phyloP scores from a whole-genome alignment of 2,329 filamentous ascomycete genomes.

The Sporothrix phasma region DNA sequence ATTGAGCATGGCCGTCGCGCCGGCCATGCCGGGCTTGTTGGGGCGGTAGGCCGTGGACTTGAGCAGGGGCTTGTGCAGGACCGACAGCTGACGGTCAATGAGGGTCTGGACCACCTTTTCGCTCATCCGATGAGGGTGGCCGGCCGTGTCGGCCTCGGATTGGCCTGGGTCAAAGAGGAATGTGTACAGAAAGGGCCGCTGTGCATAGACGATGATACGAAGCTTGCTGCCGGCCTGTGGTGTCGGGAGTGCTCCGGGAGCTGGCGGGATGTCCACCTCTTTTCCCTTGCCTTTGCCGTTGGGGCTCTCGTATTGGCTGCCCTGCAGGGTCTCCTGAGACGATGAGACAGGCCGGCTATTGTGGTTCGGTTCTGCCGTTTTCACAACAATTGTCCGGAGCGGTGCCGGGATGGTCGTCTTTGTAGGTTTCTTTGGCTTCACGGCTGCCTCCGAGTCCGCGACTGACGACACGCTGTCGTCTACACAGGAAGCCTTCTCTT shows the following conservation, averaged over 20 bases:
- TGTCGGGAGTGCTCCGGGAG: conserved; percentile 11
- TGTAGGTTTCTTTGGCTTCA: not conserved
- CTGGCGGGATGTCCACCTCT: conserved; percentile 21
- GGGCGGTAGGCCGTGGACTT: conserved; percentile 48
- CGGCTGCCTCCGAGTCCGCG: not conserved
- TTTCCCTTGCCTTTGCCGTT: not conserved
- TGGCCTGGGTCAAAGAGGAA: conserved; percentile 59
- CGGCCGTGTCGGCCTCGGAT: conserved; percentile 15
- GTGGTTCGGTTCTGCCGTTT: conserved; percentile 33
- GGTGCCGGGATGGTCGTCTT: conserved; percentile 26
- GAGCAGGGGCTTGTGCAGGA: conserved; percentile 47
- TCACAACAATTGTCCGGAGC: conserved; percentile 57
- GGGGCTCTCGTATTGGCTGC: not conserved
- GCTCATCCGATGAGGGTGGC: not conserved
- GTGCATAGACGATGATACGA: conserved; percentile 62
- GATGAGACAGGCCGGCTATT: conserved; percentile 7
- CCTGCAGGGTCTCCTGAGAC: not conserved
- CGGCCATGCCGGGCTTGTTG: conserved; percentile 34
- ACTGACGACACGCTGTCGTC: not conserved
- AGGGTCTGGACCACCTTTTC: conserved; percentile 9
- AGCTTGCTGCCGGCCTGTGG: conserved; percentile 45
- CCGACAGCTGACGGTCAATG: conserved; percentile 38
- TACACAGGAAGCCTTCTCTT: not conserved
- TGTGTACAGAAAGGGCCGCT: conserved; percentile 66
- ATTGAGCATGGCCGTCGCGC: conserved; percentile 7